Conservation (phyloP, 2,329 filamentous ascomycete genomes). For the Aspergillus udagawae region DNA sequence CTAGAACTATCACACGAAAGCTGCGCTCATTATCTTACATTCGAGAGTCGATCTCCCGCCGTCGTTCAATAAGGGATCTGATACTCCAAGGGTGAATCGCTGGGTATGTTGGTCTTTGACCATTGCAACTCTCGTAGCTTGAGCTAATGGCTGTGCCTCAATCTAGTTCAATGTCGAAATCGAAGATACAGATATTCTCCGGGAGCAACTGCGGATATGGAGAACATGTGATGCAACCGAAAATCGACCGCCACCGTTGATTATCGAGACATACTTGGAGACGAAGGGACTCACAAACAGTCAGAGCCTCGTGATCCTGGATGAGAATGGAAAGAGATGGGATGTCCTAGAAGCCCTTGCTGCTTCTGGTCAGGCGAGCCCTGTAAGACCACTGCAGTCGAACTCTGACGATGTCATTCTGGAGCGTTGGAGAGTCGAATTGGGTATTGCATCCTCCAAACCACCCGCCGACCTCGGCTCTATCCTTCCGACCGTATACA, state of each 20-base stretch:
- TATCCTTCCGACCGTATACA: slow-evolving; percentile 83
- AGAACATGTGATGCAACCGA: slow-evolving; percentile 72
- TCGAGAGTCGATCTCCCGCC: slow-evolving; percentile 69
- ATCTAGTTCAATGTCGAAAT: slow-evolving; percentile 91
- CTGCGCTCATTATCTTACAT: slow-evolving; percentile 76
- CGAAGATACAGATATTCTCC: slow-evolving; percentile 84
- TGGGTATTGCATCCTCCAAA: slow-evolving; percentile 60
- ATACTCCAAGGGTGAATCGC: slow-evolving; percentile 69
- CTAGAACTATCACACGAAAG: slow-evolving; percentile 89
- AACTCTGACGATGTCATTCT: slow-evolving; percentile 69
- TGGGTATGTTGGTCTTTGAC: slow-evolving; percentile 60
- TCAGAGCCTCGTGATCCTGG: slow-evolving; percentile 81
- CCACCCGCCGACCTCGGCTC: slow-evolving; percentile 53
- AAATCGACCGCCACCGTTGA: slow-evolving; percentile 73
- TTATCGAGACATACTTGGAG: slow-evolving; percentile 89
- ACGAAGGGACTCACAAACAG: slow-evolving; percentile 72
- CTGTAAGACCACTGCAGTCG: slow-evolving; percentile 44
- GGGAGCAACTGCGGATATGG: slow-evolving; percentile 77
- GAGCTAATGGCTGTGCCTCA: background rate
- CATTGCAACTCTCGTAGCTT: background rate
- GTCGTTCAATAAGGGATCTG: slow-evolving; percentile 53
- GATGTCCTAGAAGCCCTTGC: slow-evolving; percentile 83
- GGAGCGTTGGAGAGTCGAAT: slow-evolving; percentile 84
- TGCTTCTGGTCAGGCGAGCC: slow-evolving; percentile 48
- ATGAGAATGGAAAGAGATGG: slow-evolving; percentile 88